Conservation (phyloP, 768 basidiomycete species). For the Chalciporus piperatus region DNA sequence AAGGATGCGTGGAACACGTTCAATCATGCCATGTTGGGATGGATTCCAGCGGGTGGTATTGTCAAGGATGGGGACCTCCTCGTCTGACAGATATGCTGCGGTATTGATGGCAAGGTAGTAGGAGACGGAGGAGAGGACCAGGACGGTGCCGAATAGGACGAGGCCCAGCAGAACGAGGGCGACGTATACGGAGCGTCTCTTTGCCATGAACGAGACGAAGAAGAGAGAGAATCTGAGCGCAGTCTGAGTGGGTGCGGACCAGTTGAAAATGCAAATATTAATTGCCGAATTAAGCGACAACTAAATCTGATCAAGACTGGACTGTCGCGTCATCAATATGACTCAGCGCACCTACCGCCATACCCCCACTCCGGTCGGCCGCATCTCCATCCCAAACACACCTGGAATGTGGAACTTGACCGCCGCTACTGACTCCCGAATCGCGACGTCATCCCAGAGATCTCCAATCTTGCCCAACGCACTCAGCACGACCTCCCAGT, state of each 20-base stretch:
- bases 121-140: conserved; percentile 89
- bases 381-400: conserved; percentile 48
- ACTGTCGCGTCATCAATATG: background rate
- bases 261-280: background rate
- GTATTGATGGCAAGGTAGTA: conserved; percentile 84
- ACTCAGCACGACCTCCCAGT: conserved; percentile 57
- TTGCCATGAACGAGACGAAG: conserved; percentile 32
- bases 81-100: conserved; percentile 75
- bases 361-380: conserved; percentile 36
- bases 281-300: background rate
- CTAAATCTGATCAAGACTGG: too few relatives aligned
- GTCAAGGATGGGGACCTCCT: conserved; percentile 62
- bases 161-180: conserved; percentile 62
- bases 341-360: background rate
- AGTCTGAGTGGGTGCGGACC: too few relatives aligned
- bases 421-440: conserved; percentile 47
- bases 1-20: conserved; percentile 86
- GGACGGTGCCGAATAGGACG: conserved; percentile 81
- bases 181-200: conserved; percentile 45
- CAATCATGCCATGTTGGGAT: conserved; percentile 55
- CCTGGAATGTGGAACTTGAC: conserved; percentile 47
- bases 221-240: background rate
- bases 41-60: conserved; percentile 62
- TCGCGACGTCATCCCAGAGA: conserved; percentile 51
- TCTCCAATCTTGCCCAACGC: conserved; percentile 48